Conservation (phyloP, 2,329 filamentous ascomycete species). For the Rutstroemia sp. region DNA sequence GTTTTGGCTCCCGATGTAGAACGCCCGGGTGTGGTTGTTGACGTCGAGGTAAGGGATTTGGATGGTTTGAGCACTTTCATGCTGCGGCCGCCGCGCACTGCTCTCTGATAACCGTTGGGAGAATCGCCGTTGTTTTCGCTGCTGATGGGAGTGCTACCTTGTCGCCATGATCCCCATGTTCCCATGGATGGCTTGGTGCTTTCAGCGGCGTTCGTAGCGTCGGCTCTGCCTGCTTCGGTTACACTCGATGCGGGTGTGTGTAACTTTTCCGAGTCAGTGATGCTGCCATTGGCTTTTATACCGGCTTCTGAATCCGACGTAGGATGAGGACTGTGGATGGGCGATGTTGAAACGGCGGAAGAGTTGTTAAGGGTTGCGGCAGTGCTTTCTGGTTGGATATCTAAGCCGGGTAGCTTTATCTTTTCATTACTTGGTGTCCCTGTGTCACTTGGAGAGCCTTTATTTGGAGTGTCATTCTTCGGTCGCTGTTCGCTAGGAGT, state of each 20-base stretch:
- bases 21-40: constrained; percentile 30
- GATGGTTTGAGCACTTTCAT: constrained; percentile 88
- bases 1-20: constrained; percentile 38
- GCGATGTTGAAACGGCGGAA: constrained; percentile 11
- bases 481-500: constrained; percentile 24
- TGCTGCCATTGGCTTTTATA: constrained; percentile 10
- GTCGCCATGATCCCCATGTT: constrained; percentile 68
- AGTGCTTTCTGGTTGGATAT: constrained; percentile 6
- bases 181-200: constrained; percentile 37
- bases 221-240: constrained; percentile 7
- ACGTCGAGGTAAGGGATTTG: constrained; percentile 52
- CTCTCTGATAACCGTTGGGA: constrained; percentile 56
- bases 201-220: constrained; percentile 11
- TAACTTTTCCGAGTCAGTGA: constrained; percentile 17
- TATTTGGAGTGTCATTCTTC: constrained; percentile 13
- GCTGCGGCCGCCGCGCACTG: constrained; percentile 54
- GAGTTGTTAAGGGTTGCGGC: constrained; percentile 16
- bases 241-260: background rate
- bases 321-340: constrained; percentile 9
- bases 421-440: constrained; percentile 8
- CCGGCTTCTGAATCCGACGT: constrained; percentile 15
- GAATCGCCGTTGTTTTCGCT: constrained; percentile 27
- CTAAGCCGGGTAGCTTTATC: constrained; percentile 9
- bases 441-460: constrained; percentile 6
- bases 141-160: constrained; percentile 31